Evolutionary conservation across 352 stramenopile genomes (phyloP).

Genomic region (Phytophthora quininea): DNA sequence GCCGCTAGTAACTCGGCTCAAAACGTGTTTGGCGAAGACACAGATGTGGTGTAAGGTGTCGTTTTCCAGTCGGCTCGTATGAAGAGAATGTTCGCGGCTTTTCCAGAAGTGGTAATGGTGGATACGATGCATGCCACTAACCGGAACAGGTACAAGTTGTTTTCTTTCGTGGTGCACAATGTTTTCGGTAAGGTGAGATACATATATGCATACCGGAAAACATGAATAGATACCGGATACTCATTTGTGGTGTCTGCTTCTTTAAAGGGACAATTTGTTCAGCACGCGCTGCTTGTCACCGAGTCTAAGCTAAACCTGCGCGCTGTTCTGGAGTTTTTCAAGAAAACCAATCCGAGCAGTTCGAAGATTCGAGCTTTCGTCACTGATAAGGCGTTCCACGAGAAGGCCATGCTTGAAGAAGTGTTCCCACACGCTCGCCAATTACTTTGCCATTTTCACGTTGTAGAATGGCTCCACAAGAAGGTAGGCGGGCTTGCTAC

Average conservation of each 20-base stretch:
- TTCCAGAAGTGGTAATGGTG: slow-evolving; percentile 10
- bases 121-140: slow-evolving; percentile 11
- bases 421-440: slow-evolving; percentile 1
- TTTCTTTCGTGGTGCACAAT: slow-evolving; percentile 6
- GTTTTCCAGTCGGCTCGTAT: slow-evolving; percentile 14
- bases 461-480: neutral
- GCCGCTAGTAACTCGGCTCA: neutral
- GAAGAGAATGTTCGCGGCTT: slow-evolving; percentile 10
- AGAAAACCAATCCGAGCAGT: slow-evolving; percentile 1
- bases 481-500: neutral
- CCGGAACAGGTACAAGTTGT: slow-evolving; percentile 16
- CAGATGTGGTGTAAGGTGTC: neutral
- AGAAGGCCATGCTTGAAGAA: slow-evolving; percentile 1
- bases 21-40: slow-evolving; percentile 1
- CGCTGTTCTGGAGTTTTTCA: slow-evolving; percentile 4
- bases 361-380: slow-evolving; percentile 1
- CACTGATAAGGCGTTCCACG: slow-evolving; percentile 13
- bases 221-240: neutral
- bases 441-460: slow-evolving; percentile 1
- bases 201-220: too few relatives aligned
- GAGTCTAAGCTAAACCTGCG: slow-evolving; percentile 5
- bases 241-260: neutral
- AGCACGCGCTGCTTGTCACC: neutral
- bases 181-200: slow-evolving; percentile 15
- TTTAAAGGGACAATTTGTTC: slow-evolving; percentile 7